Base-by-base conservation (phyloP, 306 rosid species). In the Ormosia semicastrata region DNA sequence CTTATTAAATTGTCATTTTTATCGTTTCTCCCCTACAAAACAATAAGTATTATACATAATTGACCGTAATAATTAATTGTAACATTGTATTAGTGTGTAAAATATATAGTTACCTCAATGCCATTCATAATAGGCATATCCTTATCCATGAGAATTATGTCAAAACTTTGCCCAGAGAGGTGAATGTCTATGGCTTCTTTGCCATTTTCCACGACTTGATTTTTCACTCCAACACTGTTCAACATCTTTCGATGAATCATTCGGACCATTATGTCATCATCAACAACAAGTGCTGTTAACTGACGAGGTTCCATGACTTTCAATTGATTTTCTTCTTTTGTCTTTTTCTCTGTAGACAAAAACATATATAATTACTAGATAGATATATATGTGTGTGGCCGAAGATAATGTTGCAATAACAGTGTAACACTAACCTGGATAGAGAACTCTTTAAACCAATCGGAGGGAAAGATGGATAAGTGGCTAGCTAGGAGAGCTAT, bases 41-140 rank as follows among this genome's bases (percentile, higher is more conserved):
- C 64, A 58, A 62, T 12, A 36, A 34, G 46, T 4, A 62, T 33
- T 9, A 32, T 12, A 36, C 15, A 30, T 47, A 47, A 17, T 50
- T 34, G 12, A 70, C 30, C 2, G 1, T 14, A 17, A 33, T 14
- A 17, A 33, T 18, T 58, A 63, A 72, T 41, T 75, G 33, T 54
- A 24, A 41, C 2, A 40, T 74, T 37, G 11, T 73, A 18, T 15
- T 11, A 47, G 6, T 32, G 7, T 12, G 12, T 67, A 17, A 52
- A 1, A 34, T 15, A 54, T 10, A 14, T 1, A 36, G 2, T 76
- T 71, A 84, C 96, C 94, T 93, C 89, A 52, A 91, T 81, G 74
- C 97, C 96, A 83, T 89, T 83, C 95, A 91, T 93, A 33, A 91
- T 7, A 30, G 93, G 94, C 97, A 93, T 89, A 13, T 91, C 96